Conservation (phyloP, 495 filamentous ascomycete species). For the Zalerion maritima region DNA sequence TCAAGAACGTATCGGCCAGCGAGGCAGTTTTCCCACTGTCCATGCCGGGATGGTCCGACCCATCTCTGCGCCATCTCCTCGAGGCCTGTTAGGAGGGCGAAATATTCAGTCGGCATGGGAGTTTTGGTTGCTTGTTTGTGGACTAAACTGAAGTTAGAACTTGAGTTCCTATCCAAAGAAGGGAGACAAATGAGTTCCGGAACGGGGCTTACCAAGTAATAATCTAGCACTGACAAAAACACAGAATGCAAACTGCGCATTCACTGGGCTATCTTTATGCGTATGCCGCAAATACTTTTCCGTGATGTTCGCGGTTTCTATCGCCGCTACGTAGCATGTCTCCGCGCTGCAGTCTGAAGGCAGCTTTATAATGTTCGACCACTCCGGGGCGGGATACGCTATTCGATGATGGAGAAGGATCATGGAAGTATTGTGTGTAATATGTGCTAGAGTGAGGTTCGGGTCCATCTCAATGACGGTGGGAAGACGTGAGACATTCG, state of each 20-base stretch:
- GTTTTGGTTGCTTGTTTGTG: constrained; percentile 13
- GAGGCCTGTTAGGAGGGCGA: constrained; percentile 17
- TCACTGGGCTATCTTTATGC: constrained; percentile 12
- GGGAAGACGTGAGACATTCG: constrained; percentile 19
- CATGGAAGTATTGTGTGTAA: constrained; percentile 32
- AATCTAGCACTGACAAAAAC: constrained; percentile 24
- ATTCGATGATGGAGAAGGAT: constrained; percentile 31
- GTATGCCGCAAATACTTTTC: constrained; percentile 21
- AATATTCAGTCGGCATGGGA: constrained; percentile 15
- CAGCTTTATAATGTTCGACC: constrained; percentile 16
- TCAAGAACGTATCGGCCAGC: neutral
- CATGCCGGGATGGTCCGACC: neutral
- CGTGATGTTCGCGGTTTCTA: constrained; percentile 23
- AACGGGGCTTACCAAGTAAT: constrained; percentile 12
- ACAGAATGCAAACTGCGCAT: constrained; percentile 26
- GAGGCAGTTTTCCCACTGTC: neutral
- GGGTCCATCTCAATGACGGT: constrained; percentile 25
- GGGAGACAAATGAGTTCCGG: neutral
- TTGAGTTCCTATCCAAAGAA: constrained; percentile 1
- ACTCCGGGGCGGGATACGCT: constrained; percentile 24
- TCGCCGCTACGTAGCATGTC: constrained; percentile 26
- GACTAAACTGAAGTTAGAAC: constrained; percentile 6
- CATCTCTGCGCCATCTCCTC: constrained; percentile 18
- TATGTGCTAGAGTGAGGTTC: constrained; percentile 28
- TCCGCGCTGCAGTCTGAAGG: constrained; percentile 26